Base-by-base conservation (phyloP, 352 stramenopile genomes). In the Pythium guiyangense region DNA sequence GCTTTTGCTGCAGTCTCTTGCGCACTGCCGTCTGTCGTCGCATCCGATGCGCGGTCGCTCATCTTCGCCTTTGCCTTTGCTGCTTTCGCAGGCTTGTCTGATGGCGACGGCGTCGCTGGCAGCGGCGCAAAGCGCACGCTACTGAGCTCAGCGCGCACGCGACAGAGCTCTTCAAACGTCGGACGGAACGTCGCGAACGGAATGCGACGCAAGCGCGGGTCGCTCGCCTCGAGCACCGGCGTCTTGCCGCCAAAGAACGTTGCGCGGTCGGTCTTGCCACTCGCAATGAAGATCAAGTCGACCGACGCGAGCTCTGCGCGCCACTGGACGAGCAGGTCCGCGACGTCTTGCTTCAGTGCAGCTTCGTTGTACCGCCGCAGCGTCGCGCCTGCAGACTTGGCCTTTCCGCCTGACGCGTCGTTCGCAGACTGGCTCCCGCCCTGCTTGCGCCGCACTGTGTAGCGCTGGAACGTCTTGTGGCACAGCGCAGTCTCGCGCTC, bases 401-500 rank as follows among this genome's bases (percentile, higher is more conserved):
- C 88, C 54, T 96, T 96, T 29, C 77, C 64, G 12, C 84, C 84
- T 11, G 74, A 63, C 1, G 66, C 70, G 57, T 98, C 94, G 47
- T 94, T 85, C 6, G 79, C 72, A 0, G 89, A 96, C 73, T 98
- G 94, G 14, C 81, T 88, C 6, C 94, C 95, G 25, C 94, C 94
- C 64, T 98, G 94, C 53, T 97, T 97, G 52, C 93, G 85, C 37
- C 94, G 83, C 6, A 94, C 88, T 9, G 94, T 98, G 73, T 98
- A 98, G 18, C 90, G 74, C 57, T 94, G 82, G 47, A 93, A 97
- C 43, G 92, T 94, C 67, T 94, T 96, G 68, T 98, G 94, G 43
- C 81, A 83, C 18, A 98, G 29, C 39, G 91, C 95, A 63, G 88
- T 92, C 39, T 92, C 86, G 62, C 83, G 77, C 39, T 92, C 71